A percentile compares a stretch with the other conserved stretches of the same genome.
Evolutionary conservation across 148 eudicot genomes (phyloP).

Genomic region (Gaultheria prostrata): DNA sequence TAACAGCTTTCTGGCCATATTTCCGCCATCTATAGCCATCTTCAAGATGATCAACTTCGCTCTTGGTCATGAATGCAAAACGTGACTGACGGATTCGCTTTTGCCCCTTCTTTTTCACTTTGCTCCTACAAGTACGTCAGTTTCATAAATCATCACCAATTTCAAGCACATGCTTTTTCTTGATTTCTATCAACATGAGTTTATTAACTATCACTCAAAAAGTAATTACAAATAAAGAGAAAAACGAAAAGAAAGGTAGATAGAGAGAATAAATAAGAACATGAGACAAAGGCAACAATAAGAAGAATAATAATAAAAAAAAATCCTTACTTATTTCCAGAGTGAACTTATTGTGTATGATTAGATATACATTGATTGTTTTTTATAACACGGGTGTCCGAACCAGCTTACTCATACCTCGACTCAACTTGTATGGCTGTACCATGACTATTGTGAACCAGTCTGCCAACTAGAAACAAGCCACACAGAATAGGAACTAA

Average conservation of each 20-base stretch:
- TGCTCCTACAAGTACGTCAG: slow-evolving; percentile 47
- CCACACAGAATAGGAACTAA: neutral
- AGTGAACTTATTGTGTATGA: too few relatives aligned
- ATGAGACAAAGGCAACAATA: neutral
- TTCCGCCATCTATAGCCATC: slow-evolving; percentile 98
- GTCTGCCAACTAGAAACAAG: neutral
- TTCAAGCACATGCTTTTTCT: neutral
- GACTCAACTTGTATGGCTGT: neutral
- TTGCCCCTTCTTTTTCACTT: slow-evolving; percentile 71
- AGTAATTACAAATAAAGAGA: neutral
- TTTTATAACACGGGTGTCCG: too few relatives aligned
- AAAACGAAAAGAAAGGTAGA: neutral
- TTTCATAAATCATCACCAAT: neutral
- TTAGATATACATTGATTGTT: too few relatives aligned
- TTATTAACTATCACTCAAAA: neutral
- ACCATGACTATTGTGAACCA: neutral
- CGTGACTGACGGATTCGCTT: slow-evolving; percentile 78
- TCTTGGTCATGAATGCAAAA: slow-evolving; percentile 92
- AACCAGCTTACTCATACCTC: too few relatives aligned
- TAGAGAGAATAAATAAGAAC: neutral
- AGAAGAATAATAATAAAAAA: neutral
- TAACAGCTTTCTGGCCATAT: slow-evolving; percentile 96
- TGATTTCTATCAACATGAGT: neutral
- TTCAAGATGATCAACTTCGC: slow-evolving; percentile 96
- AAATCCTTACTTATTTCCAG: too few relatives aligned